phyloP scores from a whole-genome alignment of 2,329 filamentous ascomycete genomes.

The Colletotrichum spaethianum region DNA sequence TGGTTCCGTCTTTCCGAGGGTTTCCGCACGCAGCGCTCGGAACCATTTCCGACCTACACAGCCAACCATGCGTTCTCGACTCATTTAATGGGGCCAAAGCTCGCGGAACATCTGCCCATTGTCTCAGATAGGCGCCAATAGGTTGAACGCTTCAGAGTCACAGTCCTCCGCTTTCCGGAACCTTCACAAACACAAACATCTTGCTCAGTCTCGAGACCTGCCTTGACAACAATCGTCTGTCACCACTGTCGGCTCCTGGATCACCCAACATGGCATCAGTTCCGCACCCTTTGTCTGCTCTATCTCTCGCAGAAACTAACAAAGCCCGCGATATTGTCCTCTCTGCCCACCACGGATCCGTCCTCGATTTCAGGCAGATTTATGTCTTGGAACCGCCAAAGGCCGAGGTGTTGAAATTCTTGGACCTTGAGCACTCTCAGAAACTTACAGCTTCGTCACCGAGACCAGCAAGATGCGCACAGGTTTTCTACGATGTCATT shows the following conservation, averaged over 20 bases:
- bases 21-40: not conserved
- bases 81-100: constrained; percentile 14
- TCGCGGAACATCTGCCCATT: constrained; percentile 2
- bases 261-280: constrained; percentile 36
- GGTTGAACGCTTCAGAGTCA: not conserved
- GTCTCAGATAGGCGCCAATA: constrained; percentile 1
- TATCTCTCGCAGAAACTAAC: constrained; percentile 49
- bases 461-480: constrained; percentile 53
- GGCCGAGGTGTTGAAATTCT: constrained; percentile 55
- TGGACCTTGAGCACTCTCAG: constrained; percentile 57
- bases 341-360: constrained; percentile 47
- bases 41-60: constrained; percentile 8
- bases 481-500: constrained; percentile 54
- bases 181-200: constrained; percentile 20
- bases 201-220: constrained; percentile 5
- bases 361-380: constrained; percentile 59
- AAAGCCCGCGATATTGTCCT: constrained; percentile 53
- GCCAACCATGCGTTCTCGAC: constrained; percentile 3
- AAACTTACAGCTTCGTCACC: constrained; percentile 45
- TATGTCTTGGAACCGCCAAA: constrained; percentile 63
- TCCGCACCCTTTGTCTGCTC: constrained; percentile 52
- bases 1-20: not conserved
- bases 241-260: not conserved
- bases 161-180: not conserved
- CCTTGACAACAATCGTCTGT: not conserved